Conservation (phyloP, 805 yeast genomes). For the Cyberlindnera xylosilytica region DNA sequence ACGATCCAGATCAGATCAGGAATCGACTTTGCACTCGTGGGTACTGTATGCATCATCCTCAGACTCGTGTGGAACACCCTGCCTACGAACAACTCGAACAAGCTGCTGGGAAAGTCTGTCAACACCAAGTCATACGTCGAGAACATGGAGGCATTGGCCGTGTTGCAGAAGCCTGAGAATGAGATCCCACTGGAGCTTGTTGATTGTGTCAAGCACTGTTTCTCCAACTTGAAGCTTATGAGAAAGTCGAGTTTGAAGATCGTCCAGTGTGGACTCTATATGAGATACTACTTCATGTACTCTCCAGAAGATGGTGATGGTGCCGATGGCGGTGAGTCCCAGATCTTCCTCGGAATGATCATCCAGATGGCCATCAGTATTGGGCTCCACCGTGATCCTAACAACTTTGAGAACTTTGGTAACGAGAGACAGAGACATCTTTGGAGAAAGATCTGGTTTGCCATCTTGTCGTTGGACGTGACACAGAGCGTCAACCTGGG, state of each 20-base stretch:
- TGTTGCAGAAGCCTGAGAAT: conserved; percentile 39
- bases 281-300: conserved; percentile 51
- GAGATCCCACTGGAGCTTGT: conserved; percentile 38
- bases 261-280: conserved; percentile 57
- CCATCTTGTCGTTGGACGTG: conserved; percentile 39
- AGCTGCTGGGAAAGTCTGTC: conserved; percentile 13
- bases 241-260: conserved; percentile 45
- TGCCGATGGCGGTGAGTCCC: conserved; percentile 56
- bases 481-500: conserved; percentile 41
- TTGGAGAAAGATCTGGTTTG: conserved; percentile 60
- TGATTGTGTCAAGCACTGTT: conserved; percentile 44
- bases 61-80: conserved; percentile 55
- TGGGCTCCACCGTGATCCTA: conserved; percentile 70
- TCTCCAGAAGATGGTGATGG: conserved; percentile 62
- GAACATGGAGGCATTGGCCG: conserved; percentile 9
- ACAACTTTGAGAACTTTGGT: conserved; percentile 42
- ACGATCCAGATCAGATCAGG: conserved; percentile 32
- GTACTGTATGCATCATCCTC: conserved; percentile 48
- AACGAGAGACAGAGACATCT: conserved; percentile 41
- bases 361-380: conserved; percentile 65
- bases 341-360: conserved; percentile 51
- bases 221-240: conserved; percentile 40
- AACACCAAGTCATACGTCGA: conserved; percentile 23
- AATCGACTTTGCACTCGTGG: conserved; percentile 44
- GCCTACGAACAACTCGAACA: conserved; percentile 36